Evolutionary conservation across 2,329 filamentous ascomycete species (phyloP).

Genomic region (Monilinia vaccinii-corymbosi): DNA sequence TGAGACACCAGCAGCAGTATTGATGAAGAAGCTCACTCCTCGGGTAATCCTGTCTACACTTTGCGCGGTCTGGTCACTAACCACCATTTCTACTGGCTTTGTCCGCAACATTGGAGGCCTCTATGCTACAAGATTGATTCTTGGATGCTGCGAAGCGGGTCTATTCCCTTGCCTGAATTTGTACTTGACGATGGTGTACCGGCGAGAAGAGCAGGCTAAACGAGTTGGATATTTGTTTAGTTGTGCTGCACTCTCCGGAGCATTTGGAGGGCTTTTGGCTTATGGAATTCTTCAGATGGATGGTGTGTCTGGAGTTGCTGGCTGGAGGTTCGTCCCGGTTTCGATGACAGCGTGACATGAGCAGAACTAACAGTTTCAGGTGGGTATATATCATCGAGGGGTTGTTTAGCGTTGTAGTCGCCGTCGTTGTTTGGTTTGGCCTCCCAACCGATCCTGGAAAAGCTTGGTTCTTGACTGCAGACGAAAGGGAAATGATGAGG

Average conservation of each 20-base stretch:
- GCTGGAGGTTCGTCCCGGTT: constrained; percentile 39
- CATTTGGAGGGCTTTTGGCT: constrained; percentile 46
- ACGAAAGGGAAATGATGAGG: constrained; percentile 42
- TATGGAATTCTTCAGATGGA: constrained; percentile 41
- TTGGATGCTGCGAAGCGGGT: constrained; percentile 41
- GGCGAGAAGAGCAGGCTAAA: constrained; percentile 43
- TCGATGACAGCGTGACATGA: neutral
- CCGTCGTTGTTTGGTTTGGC: constrained; percentile 36
- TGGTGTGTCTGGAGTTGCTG: constrained; percentile 34
- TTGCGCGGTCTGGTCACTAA: constrained; percentile 35
- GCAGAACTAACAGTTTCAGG: constrained; percentile 3
- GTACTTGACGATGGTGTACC: constrained; percentile 47
- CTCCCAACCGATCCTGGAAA: constrained; percentile 38
- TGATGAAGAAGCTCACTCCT: constrained; percentile 40
- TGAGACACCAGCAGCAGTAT: constrained; percentile 38
- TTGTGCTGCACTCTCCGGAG: constrained; percentile 41
- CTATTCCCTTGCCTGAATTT: constrained; percentile 41
- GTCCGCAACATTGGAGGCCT: constrained; percentile 34
- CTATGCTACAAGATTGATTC: constrained; percentile 37
- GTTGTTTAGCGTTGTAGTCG: constrained; percentile 35
- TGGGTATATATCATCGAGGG: constrained; percentile 44
- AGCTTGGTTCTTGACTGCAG: constrained; percentile 40
- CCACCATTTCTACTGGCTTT: constrained; percentile 39
- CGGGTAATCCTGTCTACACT: constrained; percentile 32
- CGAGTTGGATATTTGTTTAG: constrained; percentile 45